Base-by-base conservation (phyloP, 1,284 basidiomycete genomes). In the Ustilago hordei region DNA sequence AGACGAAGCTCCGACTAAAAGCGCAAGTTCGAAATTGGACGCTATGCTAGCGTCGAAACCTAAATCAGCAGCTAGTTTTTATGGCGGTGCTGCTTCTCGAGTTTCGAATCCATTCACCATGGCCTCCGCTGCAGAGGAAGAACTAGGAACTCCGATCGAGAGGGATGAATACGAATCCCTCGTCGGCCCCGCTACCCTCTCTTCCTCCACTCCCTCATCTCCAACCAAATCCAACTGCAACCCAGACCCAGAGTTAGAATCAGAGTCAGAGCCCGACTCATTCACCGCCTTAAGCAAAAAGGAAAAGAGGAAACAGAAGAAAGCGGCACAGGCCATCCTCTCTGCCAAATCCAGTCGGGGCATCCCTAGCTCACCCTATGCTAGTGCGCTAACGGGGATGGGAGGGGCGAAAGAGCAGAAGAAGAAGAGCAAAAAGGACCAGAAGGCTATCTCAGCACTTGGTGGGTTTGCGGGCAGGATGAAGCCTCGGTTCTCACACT, bases 111-210 rank as follows among this genome's bases (percentile, higher is more conserved):
- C 72, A 1, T 75, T 69, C 60, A 57, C 56, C 48, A 41, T 67
- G 35, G 67, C 53, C 34, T 31, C 48, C 6, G 57, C 39, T 9
- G 60, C 63, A 7, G 55, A 56, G 4, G 71, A 75, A 45, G 75
- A 78, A 50, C 60, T 78, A 2, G 75, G 75, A 13, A 74, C 71
- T 5, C 52, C 71, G 2, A 48, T 78, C 39, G 41, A 59, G 34
- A n/a, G 76, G 8, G 64, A 65, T 12, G 76, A 78, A 35, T 78
- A 75, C 60, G 76, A 78, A 48, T 69, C 69, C 32, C 68, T 75
- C 11, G 50, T 78, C n/a, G 69, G 66, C 23, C 23, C 23, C 23
- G 23, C 2, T 11, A 11, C 58, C 17, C 19, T 35, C 28, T 3
- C 56, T 38, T 13, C 39, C 38, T 28, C 41, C 34, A 5, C 52